Evolutionary conservation across 371 early-diverging fungal species (phyloP).

Genomic region (Mucor racemosus): DNA sequence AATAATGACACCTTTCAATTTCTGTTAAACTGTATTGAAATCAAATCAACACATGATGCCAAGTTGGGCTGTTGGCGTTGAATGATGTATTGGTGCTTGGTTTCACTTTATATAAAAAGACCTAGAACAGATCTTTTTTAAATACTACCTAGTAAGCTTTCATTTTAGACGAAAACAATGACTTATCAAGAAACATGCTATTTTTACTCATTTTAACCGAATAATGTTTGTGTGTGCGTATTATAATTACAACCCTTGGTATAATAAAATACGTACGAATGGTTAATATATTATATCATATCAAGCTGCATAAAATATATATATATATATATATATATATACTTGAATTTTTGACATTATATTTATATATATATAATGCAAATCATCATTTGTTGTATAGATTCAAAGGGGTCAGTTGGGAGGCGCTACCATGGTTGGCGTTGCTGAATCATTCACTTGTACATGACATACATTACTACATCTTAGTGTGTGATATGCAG

Average conservation of each 20-base stretch:
- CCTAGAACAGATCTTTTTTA: neutral
- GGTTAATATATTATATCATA: too few species aligned
- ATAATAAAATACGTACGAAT: too few species aligned
- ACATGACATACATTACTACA: neutral
- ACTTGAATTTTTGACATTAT: too few species aligned
- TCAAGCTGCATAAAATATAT: too few species aligned
- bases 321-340: too few species aligned
- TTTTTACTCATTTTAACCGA: too few species aligned
- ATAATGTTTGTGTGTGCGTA: too few species aligned
- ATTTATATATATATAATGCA: too few species aligned
- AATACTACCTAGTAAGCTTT: neutral
- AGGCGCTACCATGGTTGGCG: neutral
- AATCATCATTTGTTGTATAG: too few species aligned
- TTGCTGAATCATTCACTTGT: neutral
- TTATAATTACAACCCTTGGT: too few species aligned
- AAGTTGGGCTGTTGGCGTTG: neutral
- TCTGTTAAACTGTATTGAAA: neutral
- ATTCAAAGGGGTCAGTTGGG: neutral
- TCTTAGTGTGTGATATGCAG: neutral
- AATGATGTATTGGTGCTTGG: neutral
- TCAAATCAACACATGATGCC: neutral
- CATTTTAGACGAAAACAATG: neutral
- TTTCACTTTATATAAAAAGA: neutral
- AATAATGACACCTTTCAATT: neutral
- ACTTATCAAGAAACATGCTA: neutral